These are phyloP conservation scores for Metschnikowia hibisci DNA, from an alignment of 805 yeast genomes.

Conservation along the genomic window DNA sequence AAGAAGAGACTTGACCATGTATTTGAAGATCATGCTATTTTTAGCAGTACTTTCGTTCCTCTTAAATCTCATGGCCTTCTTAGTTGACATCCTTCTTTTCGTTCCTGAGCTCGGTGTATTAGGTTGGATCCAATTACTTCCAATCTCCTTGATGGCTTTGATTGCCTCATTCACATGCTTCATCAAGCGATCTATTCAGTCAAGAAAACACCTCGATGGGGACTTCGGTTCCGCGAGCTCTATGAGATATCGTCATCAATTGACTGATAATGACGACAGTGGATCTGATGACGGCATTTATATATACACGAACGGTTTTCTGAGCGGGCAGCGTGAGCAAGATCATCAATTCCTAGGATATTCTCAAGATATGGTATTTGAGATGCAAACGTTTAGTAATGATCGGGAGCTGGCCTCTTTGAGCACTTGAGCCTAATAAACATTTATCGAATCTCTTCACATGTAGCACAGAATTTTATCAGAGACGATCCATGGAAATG, in stretches of 20 bases:
- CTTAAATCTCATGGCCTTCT: constrained; percentile 64
- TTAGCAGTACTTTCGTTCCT: constrained; percentile 68
- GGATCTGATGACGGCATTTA: constrained; percentile 43
- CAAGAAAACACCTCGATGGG: constrained; percentile 41
- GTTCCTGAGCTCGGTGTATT: constrained; percentile 71
- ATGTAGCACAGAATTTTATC: neutral
- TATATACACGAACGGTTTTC: constrained; percentile 41
- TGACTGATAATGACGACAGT: constrained; percentile 22
- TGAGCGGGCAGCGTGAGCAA: constrained; percentile 19
- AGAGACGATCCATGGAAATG: neutral
- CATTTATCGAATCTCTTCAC: neutral
- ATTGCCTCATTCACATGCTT: constrained; percentile 66
- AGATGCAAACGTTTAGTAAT: constrained; percentile 1
- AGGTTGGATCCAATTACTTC: constrained; percentile 78
- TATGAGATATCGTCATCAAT: constrained; percentile 6
- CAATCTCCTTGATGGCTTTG: constrained; percentile 62
- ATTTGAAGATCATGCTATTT: constrained; percentile 49
- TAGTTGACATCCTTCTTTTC: constrained; percentile 79
- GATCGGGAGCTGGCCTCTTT: constrained; percentile 1
- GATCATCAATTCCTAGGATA: constrained; percentile 2
- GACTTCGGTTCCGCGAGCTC: constrained; percentile 9
- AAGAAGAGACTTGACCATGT: constrained; percentile 18
- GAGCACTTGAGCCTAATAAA: neutral
- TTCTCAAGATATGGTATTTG: neutral
- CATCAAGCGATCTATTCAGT: constrained; percentile 61